Evolutionary conservation across 202 grass and related monocot genomes (phyloP), one percentile per base, ranked within the genome.

Genomic region (Zoysia matrella): DNA sequence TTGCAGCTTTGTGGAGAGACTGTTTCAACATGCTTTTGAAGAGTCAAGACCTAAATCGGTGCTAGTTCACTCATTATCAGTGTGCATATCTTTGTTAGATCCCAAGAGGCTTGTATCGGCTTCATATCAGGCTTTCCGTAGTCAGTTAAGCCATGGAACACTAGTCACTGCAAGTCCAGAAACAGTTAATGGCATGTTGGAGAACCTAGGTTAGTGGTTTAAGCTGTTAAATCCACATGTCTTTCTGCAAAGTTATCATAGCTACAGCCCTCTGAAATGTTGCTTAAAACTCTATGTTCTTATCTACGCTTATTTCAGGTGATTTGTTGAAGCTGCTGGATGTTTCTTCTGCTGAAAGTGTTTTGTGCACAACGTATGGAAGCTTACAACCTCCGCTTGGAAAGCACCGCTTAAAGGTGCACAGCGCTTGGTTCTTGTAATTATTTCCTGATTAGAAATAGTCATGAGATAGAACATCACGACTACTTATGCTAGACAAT

Each of bases 31-130:
- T 87, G 92, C 90, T 60, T 86, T 94, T 75, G 88, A 98, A 92
- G 88, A 86, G 65, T 91, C 90, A 69, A 94, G 95, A 77, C 95
- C 95, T 71, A 94, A 90, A 86, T 94, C 95, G 39, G 92, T 98
- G 81, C 80, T 98, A 69, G 88, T 98, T 42, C 90, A 98, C 65
- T 92, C 92, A 53, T 64, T 98, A 45, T 93, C 95, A 60, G 92
- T 98, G 47, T 98, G 95, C 82, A 94, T 98, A 91, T 98, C 92
- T 78, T 86, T 98, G 69, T 84, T 98, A 83, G 95, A 98, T 91
- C 95, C 95, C 74, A 98, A 94, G 79, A 87, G 95, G 70, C 69
- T 98, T 71, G 88, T 98, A 86, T 89, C 86, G 15, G 87, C 92
- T 81, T 90, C 95, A n/a, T 91, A 98, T 77, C 95, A 94, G 79